Conservation (phyloP, 2,329 filamentous ascomycete genomes). For the Aspergillus pseudoglaucus region DNA sequence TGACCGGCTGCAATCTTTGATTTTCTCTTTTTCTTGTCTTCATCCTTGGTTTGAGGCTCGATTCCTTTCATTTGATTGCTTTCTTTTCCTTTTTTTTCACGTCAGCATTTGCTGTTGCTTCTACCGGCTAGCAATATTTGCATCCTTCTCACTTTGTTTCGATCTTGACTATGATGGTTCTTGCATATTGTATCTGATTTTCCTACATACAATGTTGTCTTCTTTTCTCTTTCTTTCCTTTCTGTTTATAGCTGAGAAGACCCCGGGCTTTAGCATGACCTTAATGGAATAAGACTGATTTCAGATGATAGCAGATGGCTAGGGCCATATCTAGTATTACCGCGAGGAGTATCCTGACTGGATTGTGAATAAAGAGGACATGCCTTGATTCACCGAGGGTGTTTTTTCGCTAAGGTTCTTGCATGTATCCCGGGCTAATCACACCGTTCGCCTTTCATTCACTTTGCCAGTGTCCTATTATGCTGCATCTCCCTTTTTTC, state of each 20-base stretch:
- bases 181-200: conserved; percentile 1
- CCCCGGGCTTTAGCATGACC: too few species aligned
- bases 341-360: too few species aligned
- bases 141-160: background rate
- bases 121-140: conserved; percentile 1
- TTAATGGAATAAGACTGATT: too few species aligned
- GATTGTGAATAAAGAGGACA: too few species aligned
- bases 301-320: too few species aligned
- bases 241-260: background rate
- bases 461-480: too few species aligned
- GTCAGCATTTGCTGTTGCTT: conserved; percentile 1
- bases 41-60: background rate
- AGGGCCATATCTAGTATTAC: too few species aligned
- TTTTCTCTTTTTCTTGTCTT: conserved; percentile 3
- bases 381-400: too few species aligned
- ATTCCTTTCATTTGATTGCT: conserved; percentile 6
- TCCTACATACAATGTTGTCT: background rate
- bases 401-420: too few species aligned
- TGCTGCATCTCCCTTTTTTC: too few species aligned
- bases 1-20: conserved; percentile 16
- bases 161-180: conserved; percentile 9
- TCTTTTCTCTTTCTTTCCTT: background rate
- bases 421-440: too few species aligned
- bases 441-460: too few species aligned
- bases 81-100: background rate